Percentiles rank a stretch among this genome's conserved stretches.
phyloP scores from a whole-genome alignment of 257 asterid species.

The Pogostemon cablin region DNA sequence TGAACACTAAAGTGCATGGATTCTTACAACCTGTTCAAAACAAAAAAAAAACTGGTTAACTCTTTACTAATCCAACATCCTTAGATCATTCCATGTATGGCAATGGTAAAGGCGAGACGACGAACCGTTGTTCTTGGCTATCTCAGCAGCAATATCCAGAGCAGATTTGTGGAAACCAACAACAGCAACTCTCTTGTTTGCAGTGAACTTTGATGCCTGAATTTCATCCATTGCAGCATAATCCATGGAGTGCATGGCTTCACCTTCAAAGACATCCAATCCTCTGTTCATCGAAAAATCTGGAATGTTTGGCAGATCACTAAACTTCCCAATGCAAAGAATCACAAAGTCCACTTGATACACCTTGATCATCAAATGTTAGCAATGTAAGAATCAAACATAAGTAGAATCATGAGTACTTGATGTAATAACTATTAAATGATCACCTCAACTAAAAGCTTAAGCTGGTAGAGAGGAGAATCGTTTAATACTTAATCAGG shows the following conservation, averaged over 20 bases:
- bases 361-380: slow-evolving; percentile 36
- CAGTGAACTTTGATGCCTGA: slow-evolving; percentile 41
- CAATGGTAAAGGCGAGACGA: not conserved
- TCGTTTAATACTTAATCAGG: not conserved
- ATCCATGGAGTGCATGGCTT: slow-evolving; percentile 63
- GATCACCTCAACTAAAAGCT: too few relatives aligned
- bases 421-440: too few relatives aligned
- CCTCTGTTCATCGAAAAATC: slow-evolving; percentile 32
- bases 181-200: slow-evolving; percentile 56
- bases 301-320: slow-evolving; percentile 57
- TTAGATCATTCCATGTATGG: too few relatives aligned
- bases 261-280: slow-evolving; percentile 49
- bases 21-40: slow-evolving; percentile 43
- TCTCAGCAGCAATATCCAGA: slow-evolving; percentile 58
- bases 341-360: slow-evolving; percentile 60
- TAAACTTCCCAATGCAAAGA: slow-evolving; percentile 61
- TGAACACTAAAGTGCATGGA: slow-evolving; percentile 60
- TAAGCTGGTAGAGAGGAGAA: too few relatives aligned
- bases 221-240: slow-evolving; percentile 55
- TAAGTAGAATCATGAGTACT: too few relatives aligned
- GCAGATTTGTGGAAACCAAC: slow-evolving; percentile 74
- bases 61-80: not conserved
- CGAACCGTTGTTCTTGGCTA: slow-evolving; percentile 51
- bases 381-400: too few relatives aligned
- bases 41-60: not conserved